Evolutionary conservation across 306 rosid genomes (phyloP), one percentile per base, ranked within the genome.

Genomic region (Vachellia collinsii): DNA sequence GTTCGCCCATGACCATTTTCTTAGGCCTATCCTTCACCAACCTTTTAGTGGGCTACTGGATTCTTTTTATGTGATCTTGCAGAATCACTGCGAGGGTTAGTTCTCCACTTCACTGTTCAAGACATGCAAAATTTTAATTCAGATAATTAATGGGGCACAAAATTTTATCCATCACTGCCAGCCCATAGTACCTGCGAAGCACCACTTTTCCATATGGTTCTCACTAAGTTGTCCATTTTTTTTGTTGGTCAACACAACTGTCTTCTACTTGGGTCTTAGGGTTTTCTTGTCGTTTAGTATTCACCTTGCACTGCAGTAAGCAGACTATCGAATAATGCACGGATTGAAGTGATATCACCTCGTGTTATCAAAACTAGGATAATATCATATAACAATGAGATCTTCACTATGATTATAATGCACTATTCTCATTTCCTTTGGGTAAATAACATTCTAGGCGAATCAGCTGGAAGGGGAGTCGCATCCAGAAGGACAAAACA

Each of bases 401-500:
- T 19, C 12, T 23, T 0, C 74, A 22, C 74, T 22, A 5, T 5
- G 36, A 54, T 54, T 7, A 54, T 25, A 16, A 70, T 10, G 36
- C 37, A 22, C n/a, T 34, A 8, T 42, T 20, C 16, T 29, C 34
- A 29, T 29, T 29, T 29, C 34, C 34, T 29, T 29, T 29, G 34
- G 34, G 1, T 29, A 29, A 29, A 29, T 29, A 29, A 29, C 34
- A 43, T 25, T 25, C 36, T 36, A 71, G 4, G 17, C 63, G 50
- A 11, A 65, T 81, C n/a, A 34, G 11, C 25, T 47, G 10, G 19
- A 43, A 34, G 66, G 38, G 68, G 39, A 59, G 46, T 41, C 22
- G 41, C 54, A 80, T 51, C 56, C 50, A 61, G 65, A 66, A 74
- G 64, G 19, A 37, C 43, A 77, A 38, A 64, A 65, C 5, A 37